These are phyloP conservation scores for Fusarium chuoi DNA, from an alignment of 2,329 filamentous ascomycete genomes.

Conservation along the genomic window DNA sequence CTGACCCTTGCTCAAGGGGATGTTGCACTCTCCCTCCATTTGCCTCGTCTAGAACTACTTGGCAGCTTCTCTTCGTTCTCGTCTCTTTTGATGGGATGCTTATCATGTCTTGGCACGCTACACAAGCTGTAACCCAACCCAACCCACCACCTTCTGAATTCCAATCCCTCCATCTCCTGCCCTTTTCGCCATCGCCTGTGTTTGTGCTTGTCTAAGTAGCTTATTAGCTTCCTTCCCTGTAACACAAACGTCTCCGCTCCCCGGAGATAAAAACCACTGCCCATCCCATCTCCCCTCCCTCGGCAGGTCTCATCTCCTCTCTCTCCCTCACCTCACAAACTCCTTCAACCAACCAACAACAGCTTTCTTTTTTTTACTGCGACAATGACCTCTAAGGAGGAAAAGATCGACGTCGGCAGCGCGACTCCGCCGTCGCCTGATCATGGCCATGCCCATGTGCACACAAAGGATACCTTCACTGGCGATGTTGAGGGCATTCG, in stretches of 20 bases:
- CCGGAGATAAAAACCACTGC: constrained; percentile 27
- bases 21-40: background rate
- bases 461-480: constrained; percentile 22
- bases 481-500: constrained; percentile 16
- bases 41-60: constrained; percentile 16
- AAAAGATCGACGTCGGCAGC: constrained; percentile 30
- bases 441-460: background rate
- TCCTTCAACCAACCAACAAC: background rate
- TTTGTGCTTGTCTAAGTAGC: background rate
- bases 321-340: background rate
- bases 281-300: background rate
- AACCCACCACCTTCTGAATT: background rate
- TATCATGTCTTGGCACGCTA: constrained; percentile 35
- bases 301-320: background rate
- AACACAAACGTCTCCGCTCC: background rate
- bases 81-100: background rate
- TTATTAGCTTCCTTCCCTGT: background rate
- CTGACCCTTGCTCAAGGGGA: background rate
- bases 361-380: background rate
- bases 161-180: constrained; percentile 31
- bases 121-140: background rate
- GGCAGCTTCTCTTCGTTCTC: constrained; percentile 12
- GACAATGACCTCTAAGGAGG: constrained; percentile 37
- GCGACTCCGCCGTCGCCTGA: constrained; percentile 24
- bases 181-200: constrained; percentile 37